Conservation (phyloP, 495 filamentous ascomycete species). For the Daldinia bambusicola region DNA sequence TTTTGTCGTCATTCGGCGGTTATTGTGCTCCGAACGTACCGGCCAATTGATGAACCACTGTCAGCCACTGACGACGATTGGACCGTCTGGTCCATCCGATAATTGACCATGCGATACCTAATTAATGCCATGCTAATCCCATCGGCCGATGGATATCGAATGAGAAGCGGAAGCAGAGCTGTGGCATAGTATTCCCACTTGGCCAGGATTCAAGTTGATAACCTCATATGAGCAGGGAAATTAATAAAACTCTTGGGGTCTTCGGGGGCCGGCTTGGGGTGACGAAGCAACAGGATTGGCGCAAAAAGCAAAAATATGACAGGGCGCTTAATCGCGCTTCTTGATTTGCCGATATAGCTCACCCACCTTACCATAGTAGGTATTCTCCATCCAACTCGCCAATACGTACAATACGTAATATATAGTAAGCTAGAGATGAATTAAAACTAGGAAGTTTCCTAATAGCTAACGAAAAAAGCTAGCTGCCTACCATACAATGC, state of each 20-base stretch:
- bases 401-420: no score
- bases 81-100: background rate
- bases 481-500: background rate
- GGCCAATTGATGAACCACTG: slow-evolving; percentile 1
- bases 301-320: slow-evolving; percentile 16
- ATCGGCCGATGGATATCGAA: slow-evolving; percentile 23
- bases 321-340: slow-evolving; percentile 38
- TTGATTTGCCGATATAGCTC: slow-evolving; percentile 26
- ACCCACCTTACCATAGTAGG: no score
- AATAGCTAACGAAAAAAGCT: no score
- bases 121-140: slow-evolving; percentile 4
- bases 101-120: slow-evolving; percentile 4
- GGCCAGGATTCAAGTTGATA: slow-evolving; percentile 12
- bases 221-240: slow-evolving; percentile 29
- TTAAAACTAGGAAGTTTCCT: background rate
- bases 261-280: slow-evolving; percentile 10
- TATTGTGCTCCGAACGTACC: slow-evolving; percentile 38
- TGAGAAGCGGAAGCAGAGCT: slow-evolving; percentile 11
- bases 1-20: slow-evolving; percentile 35
- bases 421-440: background rate
- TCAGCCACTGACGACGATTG: background rate
- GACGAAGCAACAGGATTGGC: slow-evolving; percentile 36
- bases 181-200: slow-evolving; percentile 2
- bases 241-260: slow-evolving; percentile 12
- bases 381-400: no score